Evolutionary conservation across 2,329 filamentous ascomycete genomes (phyloP).

Genomic region (Phialophora chinensis): DNA sequence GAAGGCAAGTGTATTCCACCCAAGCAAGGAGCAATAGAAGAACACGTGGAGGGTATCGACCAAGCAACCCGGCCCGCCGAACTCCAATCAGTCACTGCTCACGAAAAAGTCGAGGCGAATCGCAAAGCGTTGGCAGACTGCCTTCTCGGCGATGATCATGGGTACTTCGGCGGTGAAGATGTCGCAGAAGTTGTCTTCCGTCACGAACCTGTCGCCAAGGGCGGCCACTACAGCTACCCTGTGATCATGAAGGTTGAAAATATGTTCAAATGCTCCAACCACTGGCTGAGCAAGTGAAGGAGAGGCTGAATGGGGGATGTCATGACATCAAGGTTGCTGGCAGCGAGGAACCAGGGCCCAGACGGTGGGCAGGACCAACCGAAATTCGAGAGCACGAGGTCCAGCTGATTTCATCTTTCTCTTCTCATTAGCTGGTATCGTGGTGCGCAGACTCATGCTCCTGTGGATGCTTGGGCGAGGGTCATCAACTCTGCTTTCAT

Average conservation of each 20-base stretch:
- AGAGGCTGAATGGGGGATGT: background rate
- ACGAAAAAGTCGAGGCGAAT: conserved; percentile 8
- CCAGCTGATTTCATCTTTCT: background rate
- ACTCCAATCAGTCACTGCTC: background rate
- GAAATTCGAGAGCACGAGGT: background rate
- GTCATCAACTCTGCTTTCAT: background rate
- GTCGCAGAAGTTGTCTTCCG: conserved; percentile 27
- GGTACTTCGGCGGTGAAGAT: conserved; percentile 33
- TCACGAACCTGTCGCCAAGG: conserved; percentile 21
- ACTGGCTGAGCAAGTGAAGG: conserved; percentile 28
- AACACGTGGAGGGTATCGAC: background rate
- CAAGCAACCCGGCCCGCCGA: too few species aligned
- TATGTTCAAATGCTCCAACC: conserved; percentile 19
- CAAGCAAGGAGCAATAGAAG: background rate
- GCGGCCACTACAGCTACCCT: conserved; percentile 12
- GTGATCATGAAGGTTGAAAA: conserved; percentile 10
- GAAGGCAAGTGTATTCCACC: conserved; percentile 18
- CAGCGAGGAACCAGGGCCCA: background rate
- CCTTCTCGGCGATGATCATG: conserved; percentile 9
- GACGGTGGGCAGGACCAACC: background rate
- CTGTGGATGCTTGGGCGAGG: background rate
- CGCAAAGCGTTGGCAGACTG: conserved; percentile 16
- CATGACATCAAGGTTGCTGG: background rate
- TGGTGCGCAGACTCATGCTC: background rate
- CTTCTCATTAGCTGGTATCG: background rate